phyloP scores from a whole-genome alignment of 208 protist genomes.

The Naegleria fowleri region DNA sequence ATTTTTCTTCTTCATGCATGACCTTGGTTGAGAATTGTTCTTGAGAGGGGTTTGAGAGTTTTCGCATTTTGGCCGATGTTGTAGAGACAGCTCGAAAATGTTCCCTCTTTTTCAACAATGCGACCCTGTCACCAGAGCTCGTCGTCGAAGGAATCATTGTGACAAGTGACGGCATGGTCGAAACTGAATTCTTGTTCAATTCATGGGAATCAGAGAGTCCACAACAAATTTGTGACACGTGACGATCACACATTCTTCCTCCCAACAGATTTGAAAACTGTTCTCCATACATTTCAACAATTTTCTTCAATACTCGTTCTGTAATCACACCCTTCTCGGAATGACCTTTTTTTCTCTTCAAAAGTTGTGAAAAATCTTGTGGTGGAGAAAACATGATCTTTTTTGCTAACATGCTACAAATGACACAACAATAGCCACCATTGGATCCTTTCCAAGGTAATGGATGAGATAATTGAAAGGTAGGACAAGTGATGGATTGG shows the following conservation, averaged over 20 bases:
- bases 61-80: no score
- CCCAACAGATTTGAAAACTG: background rate
- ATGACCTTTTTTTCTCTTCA: background rate
- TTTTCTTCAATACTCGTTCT: background rate
- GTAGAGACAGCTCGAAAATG: no score
- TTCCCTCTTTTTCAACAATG: no score
- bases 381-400: background rate
- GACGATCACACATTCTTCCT: background rate
- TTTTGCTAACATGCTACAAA: background rate
- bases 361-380: background rate
- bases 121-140: no score
- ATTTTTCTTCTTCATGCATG: no score
- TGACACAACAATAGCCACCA: background rate
- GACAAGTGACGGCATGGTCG: no score
- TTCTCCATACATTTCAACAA: background rate
- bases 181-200: no score
- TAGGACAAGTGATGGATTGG: no score
- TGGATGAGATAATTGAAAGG: background rate
- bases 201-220: no score
- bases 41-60: no score
- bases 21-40: no score
- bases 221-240: background rate
- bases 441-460: background rate
- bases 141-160: no score
- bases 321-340: background rate